phyloP scores from a whole-genome alignment of 495 filamentous ascomycete genomes.

The Hypoxylon crocopeplum region DNA sequence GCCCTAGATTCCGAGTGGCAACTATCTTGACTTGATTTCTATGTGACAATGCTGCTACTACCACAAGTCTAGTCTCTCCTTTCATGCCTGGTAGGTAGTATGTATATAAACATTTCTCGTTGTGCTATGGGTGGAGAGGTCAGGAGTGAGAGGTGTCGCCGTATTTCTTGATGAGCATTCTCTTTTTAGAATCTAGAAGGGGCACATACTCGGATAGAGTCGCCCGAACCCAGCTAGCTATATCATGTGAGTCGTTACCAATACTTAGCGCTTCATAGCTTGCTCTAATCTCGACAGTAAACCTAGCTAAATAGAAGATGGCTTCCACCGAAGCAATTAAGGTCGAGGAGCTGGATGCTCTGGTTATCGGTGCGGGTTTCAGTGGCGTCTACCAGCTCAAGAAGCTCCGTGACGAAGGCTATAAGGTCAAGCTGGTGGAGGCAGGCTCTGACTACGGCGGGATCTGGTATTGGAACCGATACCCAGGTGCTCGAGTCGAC shows the following conservation, averaged over 20 bases:
- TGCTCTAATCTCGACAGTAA: too few relatives aligned
- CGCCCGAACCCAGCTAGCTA: too few relatives aligned
- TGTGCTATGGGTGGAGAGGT: too few relatives aligned
- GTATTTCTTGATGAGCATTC: too few relatives aligned
- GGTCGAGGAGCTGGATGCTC: constrained; percentile 52
- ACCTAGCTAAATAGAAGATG: constrained; percentile 11
- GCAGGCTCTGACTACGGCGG: constrained; percentile 57
- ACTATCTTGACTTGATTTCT: not conserved
- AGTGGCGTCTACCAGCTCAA: constrained; percentile 44
- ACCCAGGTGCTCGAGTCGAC: constrained; percentile 62
- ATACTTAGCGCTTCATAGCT: too few relatives aligned
- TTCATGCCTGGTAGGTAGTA: not conserved
- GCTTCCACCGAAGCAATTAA: constrained; percentile 17
- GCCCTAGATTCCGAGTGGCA: not conserved
- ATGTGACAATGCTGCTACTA: not conserved
- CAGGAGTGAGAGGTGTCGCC: too few relatives aligned
- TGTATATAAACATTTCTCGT: not conserved
- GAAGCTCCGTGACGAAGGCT: constrained; percentile 39
- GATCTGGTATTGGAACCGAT: constrained; percentile 62
- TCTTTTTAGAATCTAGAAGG: too few relatives aligned
- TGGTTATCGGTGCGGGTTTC: constrained; percentile 63
- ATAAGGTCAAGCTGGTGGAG: constrained; percentile 54
- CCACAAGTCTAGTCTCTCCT: not conserved
- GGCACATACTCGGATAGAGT: too few relatives aligned
- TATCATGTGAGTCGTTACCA: too few relatives aligned